These are phyloP conservation scores for Huntiella bhutanensis DNA, from an alignment of 2,329 filamentous ascomycete genomes.

Conservation along the genomic window DNA sequence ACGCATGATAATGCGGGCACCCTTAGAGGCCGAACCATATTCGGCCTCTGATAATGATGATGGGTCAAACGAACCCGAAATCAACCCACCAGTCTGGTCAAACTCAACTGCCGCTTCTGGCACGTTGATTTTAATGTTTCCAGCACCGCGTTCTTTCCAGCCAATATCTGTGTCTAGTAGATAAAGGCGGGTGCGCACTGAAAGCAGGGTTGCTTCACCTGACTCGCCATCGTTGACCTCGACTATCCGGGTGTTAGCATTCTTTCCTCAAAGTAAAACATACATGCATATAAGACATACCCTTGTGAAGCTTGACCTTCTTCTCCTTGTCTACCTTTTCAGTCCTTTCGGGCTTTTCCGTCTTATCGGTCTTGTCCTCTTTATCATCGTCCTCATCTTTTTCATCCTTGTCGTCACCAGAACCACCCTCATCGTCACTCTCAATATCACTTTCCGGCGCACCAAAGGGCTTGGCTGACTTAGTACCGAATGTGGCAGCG, in stretches of 20 bases:
- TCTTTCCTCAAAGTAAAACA: not conserved
- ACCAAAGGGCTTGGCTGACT: conserved; percentile 56
- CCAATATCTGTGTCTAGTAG: conserved; percentile 50
- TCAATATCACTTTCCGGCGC: conserved; percentile 50
- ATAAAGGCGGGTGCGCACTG: conserved; percentile 69
- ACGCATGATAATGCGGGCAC: conserved; percentile 67
- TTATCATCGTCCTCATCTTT: conserved; percentile 35
- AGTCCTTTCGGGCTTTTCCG: not conserved
- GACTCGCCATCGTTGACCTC: conserved; percentile 72
- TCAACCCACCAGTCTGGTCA: conserved; percentile 30
- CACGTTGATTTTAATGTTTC: conserved; percentile 70
- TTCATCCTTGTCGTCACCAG: conserved; percentile 25
- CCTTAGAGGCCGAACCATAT: conserved; percentile 20
- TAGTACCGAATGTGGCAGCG: conserved; percentile 24
- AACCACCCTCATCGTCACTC: conserved; percentile 24
- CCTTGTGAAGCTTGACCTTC: conserved; percentile 46
- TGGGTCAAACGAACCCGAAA: conserved; percentile 36
- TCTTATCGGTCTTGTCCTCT: conserved; percentile 16
- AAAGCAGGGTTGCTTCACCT: conserved; percentile 56
- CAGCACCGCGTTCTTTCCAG: conserved; percentile 81
- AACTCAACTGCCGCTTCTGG: conserved; percentile 36
- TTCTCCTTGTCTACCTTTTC: conserved; percentile 31
- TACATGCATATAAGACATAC: conserved; percentile 28
- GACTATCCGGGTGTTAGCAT: conserved; percentile 24
- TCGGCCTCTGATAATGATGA: conserved; percentile 23